Evolutionary conservation across 2,329 filamentous ascomycete genomes (phyloP).

Genomic region (Sporothrix protearum): DNA sequence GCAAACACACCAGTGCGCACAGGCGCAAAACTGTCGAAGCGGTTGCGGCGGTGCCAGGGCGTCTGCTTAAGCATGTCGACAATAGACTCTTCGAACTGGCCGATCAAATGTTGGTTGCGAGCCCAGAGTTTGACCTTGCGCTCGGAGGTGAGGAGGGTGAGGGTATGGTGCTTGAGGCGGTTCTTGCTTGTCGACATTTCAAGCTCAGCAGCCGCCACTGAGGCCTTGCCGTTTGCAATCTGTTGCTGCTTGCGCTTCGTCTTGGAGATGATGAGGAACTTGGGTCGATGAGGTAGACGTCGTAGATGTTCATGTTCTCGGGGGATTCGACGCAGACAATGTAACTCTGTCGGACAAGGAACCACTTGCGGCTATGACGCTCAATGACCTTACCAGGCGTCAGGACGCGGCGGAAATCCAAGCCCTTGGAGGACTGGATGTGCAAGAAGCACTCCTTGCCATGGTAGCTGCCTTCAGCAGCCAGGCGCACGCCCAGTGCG

Average conservation of each 20-base stretch:
- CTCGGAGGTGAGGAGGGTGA: slow-evolving; percentile 88
- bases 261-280: slow-evolving; percentile 78
- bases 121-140: slow-evolving; percentile 87
- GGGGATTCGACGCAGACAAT: slow-evolving; percentile 97
- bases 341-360: slow-evolving; percentile 95
- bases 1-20: slow-evolving; percentile 82
- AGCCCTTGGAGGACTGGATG: slow-evolving; percentile 84
- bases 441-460: slow-evolving; percentile 94
- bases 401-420: slow-evolving; percentile 78
- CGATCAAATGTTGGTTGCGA: slow-evolving; percentile 81
- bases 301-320: slow-evolving; percentile 97
- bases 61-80: slow-evolving; percentile 79
- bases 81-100: slow-evolving; percentile 93
- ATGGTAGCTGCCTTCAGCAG: slow-evolving; percentile 93
- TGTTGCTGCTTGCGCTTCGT: slow-evolving; percentile 49
- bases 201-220: slow-evolving; percentile 44
- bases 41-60: slow-evolving; percentile 75
- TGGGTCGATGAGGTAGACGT: slow-evolving; percentile 93
- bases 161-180: slow-evolving; percentile 66
- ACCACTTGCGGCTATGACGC: slow-evolving; percentile 91
- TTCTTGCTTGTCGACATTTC: slow-evolving; percentile 40
- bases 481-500: slow-evolving; percentile 85
- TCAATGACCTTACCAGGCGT: slow-evolving; percentile 75
- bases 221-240: slow-evolving; percentile 48
- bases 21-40: slow-evolving; percentile 91